Evolutionary conservation across 129 eudicot species (phyloP), one percentile per base, ranked within the genome.

Genomic region (Glebionis coronaria): DNA sequence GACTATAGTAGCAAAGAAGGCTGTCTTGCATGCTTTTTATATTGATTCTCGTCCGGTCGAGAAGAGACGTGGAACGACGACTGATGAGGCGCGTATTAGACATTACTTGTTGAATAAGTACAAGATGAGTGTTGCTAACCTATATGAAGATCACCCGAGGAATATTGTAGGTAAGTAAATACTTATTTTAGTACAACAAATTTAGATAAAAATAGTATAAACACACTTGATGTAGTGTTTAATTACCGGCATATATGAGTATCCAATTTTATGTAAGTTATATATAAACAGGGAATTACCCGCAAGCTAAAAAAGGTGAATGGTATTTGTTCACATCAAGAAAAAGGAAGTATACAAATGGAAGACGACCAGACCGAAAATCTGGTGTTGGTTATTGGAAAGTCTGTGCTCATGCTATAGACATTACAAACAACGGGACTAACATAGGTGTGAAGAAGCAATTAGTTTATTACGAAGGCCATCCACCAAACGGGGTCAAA

Each of bases 321-420:
- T 65, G 74, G 82, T 78, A 67, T 62, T 73, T 78, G 23, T 78
- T 78, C 19, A 60, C 82, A 0, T 44, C 82, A 35, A 72, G 78
- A 59, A 46, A 13, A 23, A 56, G 61, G 46, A 78, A 71, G 63
- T 78, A 78, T 52, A 13, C n/a, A 2, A 62, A 68, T 3, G 82
- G 82, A 10, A 12, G 14, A n/a, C 38, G 79, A 14, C 75, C 82
- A 9, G 14, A 1, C 12, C 59, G 82, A 6, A 60, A 7, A 12
- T 67, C 79, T 8, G 62, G 54, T 21, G 14, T 5, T 9, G 82
- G 82, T 14, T 78, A 51, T 38, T 78, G 78, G 82, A 78, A 73
- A 51, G 82, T 75, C 12, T 52, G 71, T 0, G 79, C 75, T 9
- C 54, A 67, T 44, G 67, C 52, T 44, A 78, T 29, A 61, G 40